Conservation (phyloP, 371 early-diverging fungal species). For the Mortierella sp. region DNA sequence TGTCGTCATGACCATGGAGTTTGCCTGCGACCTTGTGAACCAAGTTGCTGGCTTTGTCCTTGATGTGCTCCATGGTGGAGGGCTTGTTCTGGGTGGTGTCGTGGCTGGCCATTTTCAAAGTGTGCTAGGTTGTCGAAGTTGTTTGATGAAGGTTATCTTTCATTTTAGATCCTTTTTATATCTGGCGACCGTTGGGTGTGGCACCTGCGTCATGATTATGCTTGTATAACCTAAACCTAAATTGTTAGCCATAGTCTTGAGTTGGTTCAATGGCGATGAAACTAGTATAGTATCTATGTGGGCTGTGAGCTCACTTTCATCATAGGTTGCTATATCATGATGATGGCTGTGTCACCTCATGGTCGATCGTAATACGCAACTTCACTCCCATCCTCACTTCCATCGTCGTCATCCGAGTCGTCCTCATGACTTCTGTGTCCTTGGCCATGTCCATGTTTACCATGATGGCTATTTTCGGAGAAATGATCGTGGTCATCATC, state of each 20-base stretch:
- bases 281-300: too few species aligned
- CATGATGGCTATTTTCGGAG: not conserved
- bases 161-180: too few species aligned
- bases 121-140: not conserved
- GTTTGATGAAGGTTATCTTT: not conserved
- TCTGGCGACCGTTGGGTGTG: not conserved
- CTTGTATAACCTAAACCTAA: too few species aligned
- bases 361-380: slow-evolving; percentile 21
- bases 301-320: too few species aligned
- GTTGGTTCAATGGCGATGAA: too few species aligned
- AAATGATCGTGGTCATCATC: slow-evolving; percentile 7
- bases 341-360: not conserved
- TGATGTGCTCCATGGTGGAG: slow-evolving; percentile 57
- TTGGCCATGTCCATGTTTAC: not conserved
- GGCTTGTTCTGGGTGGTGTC: slow-evolving; percentile 23
- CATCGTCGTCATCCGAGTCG: slow-evolving; percentile 20
- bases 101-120: slow-evolving; percentile 13
- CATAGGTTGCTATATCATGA: too few species aligned
- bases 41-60: slow-evolving; percentile 60
- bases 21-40: slow-evolving; percentile 40
- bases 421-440: slow-evolving; percentile 9
- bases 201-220: not conserved
- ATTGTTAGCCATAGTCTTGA: too few species aligned
- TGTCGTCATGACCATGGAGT: slow-evolving; percentile 5
- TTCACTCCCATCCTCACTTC: slow-evolving; percentile 16